Percentiles rank a stretch among this genome's conserved stretches.
Evolutionary conservation across 2,329 filamentous ascomycete genomes (phyloP).

Genomic region (Alternaria atra): DNA sequence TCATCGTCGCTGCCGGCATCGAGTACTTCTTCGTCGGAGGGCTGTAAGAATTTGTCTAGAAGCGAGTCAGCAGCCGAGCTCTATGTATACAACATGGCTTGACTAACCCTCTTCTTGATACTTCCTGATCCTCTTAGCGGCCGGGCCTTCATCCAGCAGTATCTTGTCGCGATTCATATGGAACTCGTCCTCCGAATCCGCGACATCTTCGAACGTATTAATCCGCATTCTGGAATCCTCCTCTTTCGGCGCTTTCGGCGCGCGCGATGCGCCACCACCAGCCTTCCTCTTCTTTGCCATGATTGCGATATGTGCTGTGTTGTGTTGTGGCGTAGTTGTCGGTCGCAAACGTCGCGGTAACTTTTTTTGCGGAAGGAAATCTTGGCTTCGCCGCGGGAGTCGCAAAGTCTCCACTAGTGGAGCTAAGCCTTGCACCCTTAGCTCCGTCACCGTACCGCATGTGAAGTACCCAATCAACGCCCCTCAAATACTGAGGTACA

Average conservation of each 20-base stretch:
- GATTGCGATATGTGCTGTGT: constrained; percentile 5
- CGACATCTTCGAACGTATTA: constrained; percentile 79
- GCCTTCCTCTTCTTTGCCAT: constrained; percentile 75
- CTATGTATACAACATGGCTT: background rate
- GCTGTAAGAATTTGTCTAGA: constrained; percentile 65
- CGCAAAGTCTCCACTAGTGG: constrained; percentile 3
- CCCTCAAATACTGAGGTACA: background rate
- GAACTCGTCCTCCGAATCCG: constrained; percentile 94
- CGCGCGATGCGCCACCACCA: constrained; percentile 56
- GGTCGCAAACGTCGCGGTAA: constrained; percentile 23
- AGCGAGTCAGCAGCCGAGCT: constrained; percentile 5
- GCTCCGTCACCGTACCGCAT: background rate
- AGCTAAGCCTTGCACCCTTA: background rate
- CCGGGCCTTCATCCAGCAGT: constrained; percentile 80
- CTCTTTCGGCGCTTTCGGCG: constrained; percentile 45
- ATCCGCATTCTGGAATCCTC: constrained; percentile 65
- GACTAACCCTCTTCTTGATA: constrained; percentile 69
- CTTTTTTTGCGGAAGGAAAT: constrained; percentile 34
- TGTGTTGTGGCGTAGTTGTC: constrained; percentile 13
- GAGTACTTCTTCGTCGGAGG: constrained; percentile 71
- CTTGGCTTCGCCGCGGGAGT: constrained; percentile 40
- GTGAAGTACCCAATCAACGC: background rate
- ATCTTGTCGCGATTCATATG: constrained; percentile 87
- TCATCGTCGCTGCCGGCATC: constrained; percentile 56
- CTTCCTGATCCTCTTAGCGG: constrained; percentile 78